Evolutionary conservation across 2,329 filamentous ascomycete species (phyloP), one percentile per base, ranked within the genome.

Genomic region (Neonectria neomacrospora): DNA sequence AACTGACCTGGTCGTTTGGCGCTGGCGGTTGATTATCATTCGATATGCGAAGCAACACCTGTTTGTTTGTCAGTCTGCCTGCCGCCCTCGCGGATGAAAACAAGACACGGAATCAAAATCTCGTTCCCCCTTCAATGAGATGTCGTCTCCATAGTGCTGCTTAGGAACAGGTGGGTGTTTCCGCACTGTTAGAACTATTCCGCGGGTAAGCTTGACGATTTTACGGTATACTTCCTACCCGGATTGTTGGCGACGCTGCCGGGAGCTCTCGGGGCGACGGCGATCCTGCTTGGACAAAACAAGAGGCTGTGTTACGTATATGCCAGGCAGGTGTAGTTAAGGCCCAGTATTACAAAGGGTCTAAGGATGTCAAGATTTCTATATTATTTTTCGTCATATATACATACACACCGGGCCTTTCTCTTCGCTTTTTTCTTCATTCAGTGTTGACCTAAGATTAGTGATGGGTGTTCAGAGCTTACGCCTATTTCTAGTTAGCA

Each of bases 1-100:
- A 50, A 67, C 67, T 70, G 69, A 71, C 65, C 62, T 68, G 67
- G 68, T 71, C 64, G 72, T 75, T 74, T 68, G 75, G 73, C 73
- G 74, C 73, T 74, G 74, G 76, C 63, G 68, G 62, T 67, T 67
- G 65, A 67, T 72, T 71, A 58, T 61, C 65, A 63, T 71, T 68
- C 64, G 61, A 70, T 63, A 69, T 64, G 71, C 69, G 65, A 73
- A 69, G 67, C 59, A 67, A 67, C 61, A 56, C 61, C 48, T 71
- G 41, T 60, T 67, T 66, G 45, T 57, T 51, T 63, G 48, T 62
- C 58, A 51, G 42, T 61, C 48, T 61, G 52, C 67, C 52, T 39
- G 37, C 54, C 56, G 39, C 53, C 59, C 54, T 61, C 41, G 45
- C 47, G 55, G 53, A 65, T 55, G 59, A 65, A 67, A 54, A 60